Conservation (phyloP, 768 basidiomycete genomes). For the Botryobasidium botryosum region DNA sequence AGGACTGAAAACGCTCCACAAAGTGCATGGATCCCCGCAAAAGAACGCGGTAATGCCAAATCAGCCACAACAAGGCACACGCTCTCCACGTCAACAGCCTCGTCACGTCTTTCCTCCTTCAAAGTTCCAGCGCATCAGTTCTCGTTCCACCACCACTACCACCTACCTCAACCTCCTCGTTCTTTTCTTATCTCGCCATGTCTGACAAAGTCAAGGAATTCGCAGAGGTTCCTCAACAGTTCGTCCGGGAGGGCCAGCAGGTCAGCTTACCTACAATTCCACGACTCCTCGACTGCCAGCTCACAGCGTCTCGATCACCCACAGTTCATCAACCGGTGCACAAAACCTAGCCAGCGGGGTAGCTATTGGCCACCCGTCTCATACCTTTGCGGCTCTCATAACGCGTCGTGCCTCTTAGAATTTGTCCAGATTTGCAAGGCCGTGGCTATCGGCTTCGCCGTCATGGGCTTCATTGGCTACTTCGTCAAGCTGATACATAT, state of each 20-base stretch:
- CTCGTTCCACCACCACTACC: neutral
- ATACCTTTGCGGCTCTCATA: neutral
- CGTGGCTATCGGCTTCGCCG: slow-evolving; percentile 90
- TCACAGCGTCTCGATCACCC: slow-evolving; percentile 5
- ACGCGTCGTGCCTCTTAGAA: slow-evolving; percentile 33
- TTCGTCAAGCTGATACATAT: slow-evolving; percentile 97
- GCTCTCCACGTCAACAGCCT: neutral
- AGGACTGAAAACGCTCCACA: no score
- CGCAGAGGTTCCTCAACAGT: slow-evolving; percentile 79
- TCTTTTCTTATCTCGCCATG: slow-evolving; percentile 28
- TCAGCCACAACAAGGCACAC: no score
- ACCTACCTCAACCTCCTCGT: neutral
- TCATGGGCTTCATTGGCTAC: slow-evolving; percentile 99
- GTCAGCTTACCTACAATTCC: slow-evolving; percentile 30
- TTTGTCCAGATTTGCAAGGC: slow-evolving; percentile 91
- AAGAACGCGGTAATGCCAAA: no score
- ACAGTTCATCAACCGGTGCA: slow-evolving; percentile 93
- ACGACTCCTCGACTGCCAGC: neutral
- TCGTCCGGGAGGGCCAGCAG: slow-evolving; percentile 85
- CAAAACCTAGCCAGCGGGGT: slow-evolving; percentile 96
- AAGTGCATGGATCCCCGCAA: no score
- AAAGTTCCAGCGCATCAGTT: no score
- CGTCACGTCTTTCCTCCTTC: slow-evolving; percentile 2
- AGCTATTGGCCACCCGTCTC: slow-evolving; percentile 15
- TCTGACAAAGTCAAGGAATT: slow-evolving; percentile 85